Evolutionary conservation across 2,329 filamentous ascomycete genomes (phyloP).

Genomic region (Blumeriella jaapii): DNA sequence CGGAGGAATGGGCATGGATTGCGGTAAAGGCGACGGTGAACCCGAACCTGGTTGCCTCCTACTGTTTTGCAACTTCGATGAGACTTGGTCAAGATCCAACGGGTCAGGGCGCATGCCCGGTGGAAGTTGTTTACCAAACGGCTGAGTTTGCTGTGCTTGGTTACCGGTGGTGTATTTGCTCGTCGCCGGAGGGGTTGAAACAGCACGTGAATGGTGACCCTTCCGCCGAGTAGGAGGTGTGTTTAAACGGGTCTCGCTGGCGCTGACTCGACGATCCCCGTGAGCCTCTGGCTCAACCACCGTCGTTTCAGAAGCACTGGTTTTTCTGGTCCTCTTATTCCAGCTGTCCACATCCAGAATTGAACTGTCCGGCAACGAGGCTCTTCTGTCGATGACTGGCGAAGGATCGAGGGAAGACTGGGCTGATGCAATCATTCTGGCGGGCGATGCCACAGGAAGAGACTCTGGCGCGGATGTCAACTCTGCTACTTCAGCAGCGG

Average conservation of each 20-base stretch:
- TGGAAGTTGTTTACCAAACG: conserved; percentile 18
- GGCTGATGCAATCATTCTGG: conserved; percentile 16
- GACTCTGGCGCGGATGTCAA: conserved; percentile 46
- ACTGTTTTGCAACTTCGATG: conserved; percentile 8
- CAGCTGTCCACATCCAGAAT: conserved; percentile 11
- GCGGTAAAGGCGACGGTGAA: conserved; percentile 31
- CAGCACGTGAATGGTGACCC: conserved; percentile 21
- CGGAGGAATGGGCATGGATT: conserved; percentile 49
- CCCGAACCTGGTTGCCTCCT: conserved; percentile 10
- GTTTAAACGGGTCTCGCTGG: conserved; percentile 11
- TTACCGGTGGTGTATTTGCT: conserved; percentile 17
- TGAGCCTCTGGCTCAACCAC: conserved; percentile 6
- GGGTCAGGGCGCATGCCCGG: conserved; percentile 19
- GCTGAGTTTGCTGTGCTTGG: conserved; percentile 16
- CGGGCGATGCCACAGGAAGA: conserved; percentile 40
- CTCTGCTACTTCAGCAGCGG: conserved; percentile 46
- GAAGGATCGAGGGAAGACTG: conserved; percentile 27
- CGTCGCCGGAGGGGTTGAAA: conserved; percentile 16
- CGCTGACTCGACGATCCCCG: conserved; percentile 11
- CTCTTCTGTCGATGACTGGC: conserved; percentile 15
- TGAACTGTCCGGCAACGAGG: conserved; percentile 13
- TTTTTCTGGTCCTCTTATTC: conserved; percentile 7
- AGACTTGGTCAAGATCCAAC: conserved; percentile 17
- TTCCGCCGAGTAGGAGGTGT: no score
- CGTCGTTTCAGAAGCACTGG: conserved; percentile 10